Evolutionary conservation across 1,139 yeast genomes (phyloP).

Genomic region (Blastobotrys niveus): DNA sequence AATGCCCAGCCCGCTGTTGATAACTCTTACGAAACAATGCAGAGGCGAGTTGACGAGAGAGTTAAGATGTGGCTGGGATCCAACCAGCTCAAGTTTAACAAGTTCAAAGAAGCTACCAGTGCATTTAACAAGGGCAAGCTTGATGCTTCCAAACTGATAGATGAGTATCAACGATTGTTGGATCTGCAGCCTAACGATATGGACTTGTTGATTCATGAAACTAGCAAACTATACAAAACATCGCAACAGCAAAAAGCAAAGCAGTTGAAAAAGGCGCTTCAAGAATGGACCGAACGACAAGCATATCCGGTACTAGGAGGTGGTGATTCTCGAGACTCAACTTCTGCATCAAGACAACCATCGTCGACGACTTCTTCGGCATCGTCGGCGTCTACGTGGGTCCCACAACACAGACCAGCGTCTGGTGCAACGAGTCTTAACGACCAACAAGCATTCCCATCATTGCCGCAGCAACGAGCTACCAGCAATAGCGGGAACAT

Average conservation of each 20-base stretch:
- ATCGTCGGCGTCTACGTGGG: constrained; percentile 1
- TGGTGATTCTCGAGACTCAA: neutral
- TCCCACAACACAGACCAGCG: neutral
- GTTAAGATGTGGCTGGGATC: constrained; percentile 56
- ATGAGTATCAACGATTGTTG: constrained; percentile 52
- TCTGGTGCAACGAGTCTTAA: neutral
- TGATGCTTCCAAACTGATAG: constrained; percentile 45
- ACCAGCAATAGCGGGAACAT: neutral
- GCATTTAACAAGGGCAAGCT: constrained; percentile 45
- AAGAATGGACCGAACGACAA: constrained; percentile 20
- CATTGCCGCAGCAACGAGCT: constrained; percentile 19
- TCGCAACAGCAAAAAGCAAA: constrained; percentile 16
- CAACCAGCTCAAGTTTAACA: constrained; percentile 42
- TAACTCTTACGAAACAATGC: constrained; percentile 49
- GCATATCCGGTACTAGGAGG: constrained; percentile 16
- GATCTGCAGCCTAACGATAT: constrained; percentile 37
- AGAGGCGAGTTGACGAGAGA: constrained; percentile 70
- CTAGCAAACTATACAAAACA: constrained; percentile 32
- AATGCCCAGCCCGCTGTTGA: constrained; percentile 31
- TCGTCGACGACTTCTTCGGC: constrained; percentile 1
- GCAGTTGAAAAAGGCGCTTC: constrained; percentile 18
- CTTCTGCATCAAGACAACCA: constrained; percentile 5
- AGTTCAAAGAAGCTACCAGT: constrained; percentile 48
- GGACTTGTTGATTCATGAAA: constrained; percentile 45
- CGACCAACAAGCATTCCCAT: constrained; percentile 22